Evolutionary conservation across 2,329 filamentous ascomycete genomes (phyloP), one percentile per base, ranked within the genome.

Genomic region (Hypoxylon sp.): DNA sequence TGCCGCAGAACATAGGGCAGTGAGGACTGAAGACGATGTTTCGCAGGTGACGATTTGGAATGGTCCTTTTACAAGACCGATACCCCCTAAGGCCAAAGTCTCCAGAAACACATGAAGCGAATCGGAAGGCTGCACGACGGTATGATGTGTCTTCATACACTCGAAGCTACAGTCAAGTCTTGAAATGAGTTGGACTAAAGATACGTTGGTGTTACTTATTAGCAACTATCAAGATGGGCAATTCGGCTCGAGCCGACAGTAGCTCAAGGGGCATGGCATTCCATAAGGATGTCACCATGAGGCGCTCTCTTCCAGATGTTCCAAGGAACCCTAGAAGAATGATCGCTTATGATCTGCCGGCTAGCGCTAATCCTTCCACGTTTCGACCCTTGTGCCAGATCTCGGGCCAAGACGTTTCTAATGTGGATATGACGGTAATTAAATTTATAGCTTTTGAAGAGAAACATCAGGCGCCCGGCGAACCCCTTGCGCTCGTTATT

Each of bases 361-460:
- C 37, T 67, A 66, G 62, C 47, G 68, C 51, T 68, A 61, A 71
- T 71, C 69, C 69, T 68, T 62, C 60, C 59, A 67, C 56, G 67
- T 69, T 69, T 70, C 65, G 57, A 68, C 59, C 71, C 71, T 56
- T 72, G 71, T 73, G 65, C 64, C 71, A 73, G 71, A 72, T 72
- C 67, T 68, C 58, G 53, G 37, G 71, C 71, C 71, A 73, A 73
- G 71, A 59, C 65, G 71, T 73, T 72, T 73, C 69, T 61, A 48
- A 50, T 69, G 66, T 68, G 68, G 68, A 15, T 62, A 51, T 66
- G 32, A 44, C 63, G 67, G 69, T 66, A 68, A 68, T 68, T 68
- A 70, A 62, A 62, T 42, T 13, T 24, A 35, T 39, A 19, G 29
- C 17, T 58, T 57, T 46, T 32, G 27, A 51, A 37, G 24, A 13